Evolutionary conservation across 2,329 filamentous ascomycete genomes (phyloP), one percentile per base, ranked within the genome.

Genomic region (Lizonia empirigonia): DNA sequence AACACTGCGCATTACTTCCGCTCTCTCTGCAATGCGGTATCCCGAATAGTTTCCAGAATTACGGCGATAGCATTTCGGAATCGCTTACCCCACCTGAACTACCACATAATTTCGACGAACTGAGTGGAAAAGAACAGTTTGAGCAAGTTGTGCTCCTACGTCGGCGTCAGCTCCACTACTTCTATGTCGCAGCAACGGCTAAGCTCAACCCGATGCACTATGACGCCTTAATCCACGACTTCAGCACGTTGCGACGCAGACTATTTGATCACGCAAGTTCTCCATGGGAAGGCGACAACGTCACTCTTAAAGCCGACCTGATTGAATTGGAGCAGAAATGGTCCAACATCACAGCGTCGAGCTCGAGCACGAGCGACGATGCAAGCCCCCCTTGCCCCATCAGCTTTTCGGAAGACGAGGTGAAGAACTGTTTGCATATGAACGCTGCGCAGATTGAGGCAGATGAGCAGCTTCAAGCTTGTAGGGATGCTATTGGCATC

Each of bases 31-130:
- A 70, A 35, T 65, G 67, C 27, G 70, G 72, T 1, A 74, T 78
- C 18, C 76, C 74, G 13, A 62, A 64, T 9, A 62, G 62, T 49
- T 63, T 78, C 44, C 66, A 77, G 49, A 78, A 78, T 45, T 77
- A 75, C 58, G 64, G 70, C 37, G 73, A 74, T 44, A 55, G 33
- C 24, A 35, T 56, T 35, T 70, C 60, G 27, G 60, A 60, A 56
- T 62, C 50, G 18, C 40, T 68, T 3, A 55, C 19, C 35, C 8
- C 12, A 10, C 68, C 69, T 29, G 30, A 54, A 46, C 42, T 71
- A 40, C 65, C 67, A 37, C 40, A 38, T 16, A 53, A 64, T 32
- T 62, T 67, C 37, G 54, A 64, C 24, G 50, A 56, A 7, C 16
- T 70, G 19, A 55, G 45, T 48, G 58, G 63, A 32, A 34, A 20